A percentile compares a stretch with the other conserved stretches of the same genome.
These are phyloP conservation scores for Fusarium equiseti DNA, from an alignment of 2,329 filamentous ascomycete genomes.

Conservation along the genomic window DNA sequence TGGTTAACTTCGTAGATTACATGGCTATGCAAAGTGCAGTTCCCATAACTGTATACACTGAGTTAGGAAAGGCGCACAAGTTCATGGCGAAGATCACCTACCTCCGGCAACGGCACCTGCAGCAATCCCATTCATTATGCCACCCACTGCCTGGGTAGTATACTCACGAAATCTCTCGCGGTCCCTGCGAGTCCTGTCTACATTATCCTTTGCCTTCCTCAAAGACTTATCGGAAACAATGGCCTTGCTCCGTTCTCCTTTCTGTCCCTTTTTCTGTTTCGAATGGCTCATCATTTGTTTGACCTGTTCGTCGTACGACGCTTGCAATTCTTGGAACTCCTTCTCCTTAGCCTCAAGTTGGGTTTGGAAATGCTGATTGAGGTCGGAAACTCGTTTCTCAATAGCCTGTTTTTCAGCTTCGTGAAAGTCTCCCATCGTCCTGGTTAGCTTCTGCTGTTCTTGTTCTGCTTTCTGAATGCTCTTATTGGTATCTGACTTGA, in stretches of 20 bases:
- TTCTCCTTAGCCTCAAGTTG: neutral
- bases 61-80: neutral
- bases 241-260: neutral
- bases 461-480: neutral
- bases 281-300: neutral
- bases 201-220: neutral
- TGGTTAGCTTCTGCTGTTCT: neutral
- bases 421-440: neutral
- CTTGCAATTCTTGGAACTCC: neutral
- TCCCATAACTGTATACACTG: neutral
- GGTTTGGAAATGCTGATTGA: neutral
- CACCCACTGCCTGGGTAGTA: neutral
- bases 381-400: neutral
- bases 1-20: neutral
- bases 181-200: neutral
- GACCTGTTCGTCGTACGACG: neutral
- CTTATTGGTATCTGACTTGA: neutral
- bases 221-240: neutral
- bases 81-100: neutral
- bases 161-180: neutral
- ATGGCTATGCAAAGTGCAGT: neutral
- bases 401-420: neutral
- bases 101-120: neutral
- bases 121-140: conserved; percentile 1
- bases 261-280: neutral